Evolutionary conservation across 2,329 filamentous ascomycete species (phyloP), one percentile per base, ranked within the genome.

Genomic region (Knufia petricola): DNA sequence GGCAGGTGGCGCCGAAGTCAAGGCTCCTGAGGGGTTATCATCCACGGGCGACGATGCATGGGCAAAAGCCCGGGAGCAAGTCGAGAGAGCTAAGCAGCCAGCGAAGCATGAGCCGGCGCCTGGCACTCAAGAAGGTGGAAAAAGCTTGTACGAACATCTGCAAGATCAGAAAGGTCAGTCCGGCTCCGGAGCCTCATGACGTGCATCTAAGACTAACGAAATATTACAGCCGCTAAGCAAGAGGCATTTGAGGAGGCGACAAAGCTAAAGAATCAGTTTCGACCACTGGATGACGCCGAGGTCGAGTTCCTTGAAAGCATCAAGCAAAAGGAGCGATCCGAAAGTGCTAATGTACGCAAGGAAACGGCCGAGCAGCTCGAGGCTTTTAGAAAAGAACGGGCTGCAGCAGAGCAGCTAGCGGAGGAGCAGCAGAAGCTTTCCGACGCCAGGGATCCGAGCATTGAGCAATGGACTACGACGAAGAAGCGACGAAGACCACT

Each of bases 321-420:
- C 1, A 65, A 77, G 28, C 76, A 80, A 55, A 73, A 71, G 4
- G 75, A 74, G 21, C 69, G 77, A 21, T 72, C 71, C 19, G 69
- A 79, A 59, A 78, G 82, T 56, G 71, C 67, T 1, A 73, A 70
- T 3, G 68, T 81, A 38, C 74, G 70, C 57, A 75, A 71, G 55
- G 76, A 82, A 55, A 82, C 77, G 0, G 65, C 67, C 3, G 76
- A 79, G 53, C 74, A 78, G 58, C 63, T 83, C 9, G 76, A 79
- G 34, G 58, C 68, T 1, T 83, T 82, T 55, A 72, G 77, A 24
- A 71, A 69, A 52, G 75, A 77, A 57, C 77, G 76, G 51, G 76
- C 81, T 53, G 73, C 78, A 53, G 75, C 72, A 1, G 78, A 81
- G 60, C 72, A 72, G 55, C 26, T 32, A 32, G 36, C 24, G n/a